phyloP scores from a whole-genome alignment of 495 filamentous ascomycete species.

The Hyaloscypha finlandica region DNA sequence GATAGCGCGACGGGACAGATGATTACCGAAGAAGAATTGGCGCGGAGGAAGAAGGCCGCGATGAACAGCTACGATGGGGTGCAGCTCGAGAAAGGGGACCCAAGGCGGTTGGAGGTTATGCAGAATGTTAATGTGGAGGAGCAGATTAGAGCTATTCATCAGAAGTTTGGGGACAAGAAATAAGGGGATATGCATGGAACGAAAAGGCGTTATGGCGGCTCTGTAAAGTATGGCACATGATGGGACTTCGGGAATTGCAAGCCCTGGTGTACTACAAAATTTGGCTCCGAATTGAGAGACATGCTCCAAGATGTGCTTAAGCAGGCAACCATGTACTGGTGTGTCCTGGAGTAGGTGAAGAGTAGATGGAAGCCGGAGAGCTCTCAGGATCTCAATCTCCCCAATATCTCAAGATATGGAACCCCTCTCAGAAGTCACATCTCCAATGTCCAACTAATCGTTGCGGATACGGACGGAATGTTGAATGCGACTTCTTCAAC shows the following conservation, averaged over 20 bases:
- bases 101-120: conserved; percentile 51
- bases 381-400: too few relatives aligned
- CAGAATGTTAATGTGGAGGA: conserved; percentile 69
- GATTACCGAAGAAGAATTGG: conserved; percentile 72
- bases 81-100: conserved; percentile 57
- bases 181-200: conserved; percentile 2
- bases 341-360: too few relatives aligned
- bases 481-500: neutral
- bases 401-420: too few relatives aligned
- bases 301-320: too few relatives aligned
- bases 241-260: neutral
- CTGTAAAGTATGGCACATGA: neutral
- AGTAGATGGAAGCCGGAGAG: too few relatives aligned
- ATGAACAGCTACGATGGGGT: conserved; percentile 62
- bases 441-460: neutral
- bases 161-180: conserved; percentile 53
- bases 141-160: conserved; percentile 68
- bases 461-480: neutral
- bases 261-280: neutral
- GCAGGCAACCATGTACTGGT: too few relatives aligned
- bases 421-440: too few relatives aligned
- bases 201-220: conserved; percentile 5
- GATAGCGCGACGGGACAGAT: conserved; percentile 70
- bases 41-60: conserved; percentile 72
- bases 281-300: neutral